A percentile compares a stretch with the other conserved stretches of the same genome.
Evolutionary conservation across 2,329 filamentous ascomycete genomes (phyloP).

Genomic region (Xylariales sp.): DNA sequence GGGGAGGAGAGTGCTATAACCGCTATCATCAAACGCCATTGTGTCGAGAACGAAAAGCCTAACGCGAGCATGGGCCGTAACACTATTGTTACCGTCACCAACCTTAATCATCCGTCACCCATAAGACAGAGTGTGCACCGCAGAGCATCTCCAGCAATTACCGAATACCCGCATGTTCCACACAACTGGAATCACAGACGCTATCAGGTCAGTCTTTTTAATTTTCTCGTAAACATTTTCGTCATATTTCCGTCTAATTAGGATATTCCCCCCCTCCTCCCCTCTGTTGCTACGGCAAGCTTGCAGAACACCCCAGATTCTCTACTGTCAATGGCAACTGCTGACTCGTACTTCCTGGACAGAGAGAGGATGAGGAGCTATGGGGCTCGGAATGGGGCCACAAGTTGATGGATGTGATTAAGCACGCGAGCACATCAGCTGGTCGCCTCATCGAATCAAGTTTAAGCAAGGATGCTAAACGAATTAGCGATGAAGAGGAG

Average conservation of each 20-base stretch:
- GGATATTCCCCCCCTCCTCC: background rate
- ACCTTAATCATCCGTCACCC: background rate
- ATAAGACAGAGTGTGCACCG: slow-evolving; percentile 48
- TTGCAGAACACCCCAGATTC: background rate
- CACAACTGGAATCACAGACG: slow-evolving; percentile 73
- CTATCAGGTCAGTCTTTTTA: slow-evolving; percentile 57
- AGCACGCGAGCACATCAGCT: slow-evolving; percentile 68
- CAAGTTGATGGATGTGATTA: slow-evolving; percentile 67
- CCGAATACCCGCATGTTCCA: too few relatives aligned
- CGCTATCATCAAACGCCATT: background rate
- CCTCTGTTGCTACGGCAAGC: background rate
- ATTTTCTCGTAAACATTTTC: background rate
- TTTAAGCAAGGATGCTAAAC: slow-evolving; percentile 64
- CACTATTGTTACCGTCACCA: slow-evolving; percentile 38
- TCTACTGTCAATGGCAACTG: background rate
- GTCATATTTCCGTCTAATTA: background rate
- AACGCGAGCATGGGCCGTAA: slow-evolving; percentile 41
- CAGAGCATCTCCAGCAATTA: slow-evolving; percentile 58
- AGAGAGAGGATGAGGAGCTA: slow-evolving; percentile 87
- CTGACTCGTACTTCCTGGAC: slow-evolving; percentile 47
- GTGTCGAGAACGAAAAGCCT: slow-evolving; percentile 15
- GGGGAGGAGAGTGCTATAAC: too few relatives aligned
- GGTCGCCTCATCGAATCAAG: slow-evolving; percentile 65
- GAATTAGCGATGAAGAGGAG: slow-evolving; percentile 61
- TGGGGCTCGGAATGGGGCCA: slow-evolving; percentile 77